Percentiles rank a stretch among this genome's conserved stretches.
These are phyloP conservation scores for Colletotrichum sp. DNA, from an alignment of 2,329 filamentous ascomycete species.

Conservation along the genomic window DNA sequence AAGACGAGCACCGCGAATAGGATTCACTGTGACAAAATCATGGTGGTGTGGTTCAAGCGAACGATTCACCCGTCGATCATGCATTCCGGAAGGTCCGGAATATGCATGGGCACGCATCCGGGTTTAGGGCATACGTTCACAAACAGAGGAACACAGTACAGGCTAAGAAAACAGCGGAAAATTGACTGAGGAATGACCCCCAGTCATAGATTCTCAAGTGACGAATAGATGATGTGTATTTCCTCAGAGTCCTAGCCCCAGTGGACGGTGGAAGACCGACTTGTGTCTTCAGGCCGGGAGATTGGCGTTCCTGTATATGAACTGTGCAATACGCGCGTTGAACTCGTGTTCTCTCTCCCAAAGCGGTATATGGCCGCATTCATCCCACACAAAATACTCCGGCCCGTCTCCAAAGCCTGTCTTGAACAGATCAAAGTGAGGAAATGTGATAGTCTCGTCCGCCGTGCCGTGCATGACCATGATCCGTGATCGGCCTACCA, in stretches of 20 bases:
- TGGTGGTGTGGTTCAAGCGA: background rate
- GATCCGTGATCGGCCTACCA: background rate
- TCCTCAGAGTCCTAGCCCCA: background rate
- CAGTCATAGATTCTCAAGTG: background rate
- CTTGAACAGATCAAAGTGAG: background rate
- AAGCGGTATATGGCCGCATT: background rate
- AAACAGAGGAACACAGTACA: background rate
- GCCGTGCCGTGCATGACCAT: conserved; percentile 4
- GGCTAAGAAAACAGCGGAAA: background rate
- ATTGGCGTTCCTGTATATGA: background rate
- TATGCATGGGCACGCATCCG: background rate
- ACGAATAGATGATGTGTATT: background rate
- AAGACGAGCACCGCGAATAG: background rate
- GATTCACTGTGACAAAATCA: background rate
- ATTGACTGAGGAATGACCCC: background rate
- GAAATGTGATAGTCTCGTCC: background rate
- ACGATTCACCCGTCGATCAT: background rate
- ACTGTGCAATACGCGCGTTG: background rate
- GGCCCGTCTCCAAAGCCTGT: background rate
- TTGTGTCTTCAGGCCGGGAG: background rate
- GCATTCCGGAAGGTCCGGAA: background rate
- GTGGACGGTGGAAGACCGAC: background rate
- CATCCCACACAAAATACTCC: background rate
- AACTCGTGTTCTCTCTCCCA: conserved; percentile 5
- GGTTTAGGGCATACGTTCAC: background rate